These are phyloP conservation scores for Aspergillus funiculosus DNA, from an alignment of 495 filamentous ascomycete genomes.

Conservation along the genomic window DNA sequence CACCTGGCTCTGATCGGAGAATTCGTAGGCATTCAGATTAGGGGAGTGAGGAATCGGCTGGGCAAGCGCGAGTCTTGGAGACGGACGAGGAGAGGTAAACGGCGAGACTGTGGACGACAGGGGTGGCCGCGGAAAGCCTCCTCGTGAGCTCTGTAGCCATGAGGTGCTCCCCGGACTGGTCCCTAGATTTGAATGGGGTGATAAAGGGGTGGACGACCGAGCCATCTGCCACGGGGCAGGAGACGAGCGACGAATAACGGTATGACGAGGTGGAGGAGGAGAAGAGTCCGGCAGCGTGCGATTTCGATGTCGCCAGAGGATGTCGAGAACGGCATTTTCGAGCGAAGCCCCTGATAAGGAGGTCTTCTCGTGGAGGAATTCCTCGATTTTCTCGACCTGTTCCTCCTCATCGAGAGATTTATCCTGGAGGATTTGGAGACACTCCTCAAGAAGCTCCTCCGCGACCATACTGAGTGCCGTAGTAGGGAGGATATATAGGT, in stretches of 20 bases:
- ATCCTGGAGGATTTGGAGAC: conserved; percentile 83
- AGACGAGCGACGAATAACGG: conserved; percentile 81
- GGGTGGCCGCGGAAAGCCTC: conserved; percentile 60
- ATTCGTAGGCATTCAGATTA: conserved; percentile 88
- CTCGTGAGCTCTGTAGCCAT: conserved; percentile 65
- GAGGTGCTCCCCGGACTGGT: conserved; percentile 74
- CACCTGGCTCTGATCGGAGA: conserved; percentile 66
- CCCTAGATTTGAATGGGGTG: conserved; percentile 65
- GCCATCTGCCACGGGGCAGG: conserved; percentile 87
- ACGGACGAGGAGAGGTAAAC: conserved; percentile 90
- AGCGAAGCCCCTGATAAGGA: conserved; percentile 68
- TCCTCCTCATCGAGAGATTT: conserved; percentile 83
- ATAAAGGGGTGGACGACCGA: conserved; percentile 71
- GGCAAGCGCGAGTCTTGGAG: conserved; percentile 84
- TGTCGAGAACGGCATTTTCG: conserved; percentile 86
- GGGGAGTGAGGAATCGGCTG: conserved; percentile 97
- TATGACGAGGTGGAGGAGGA: conserved; percentile 80
- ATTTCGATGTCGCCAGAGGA: conserved; percentile 86
- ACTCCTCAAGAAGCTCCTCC: conserved; percentile 86
- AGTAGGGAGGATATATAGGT: too few species aligned
- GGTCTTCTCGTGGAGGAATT: conserved; percentile 74
- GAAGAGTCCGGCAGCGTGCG: conserved; percentile 65
- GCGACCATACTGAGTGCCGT: conserved; percentile 63
- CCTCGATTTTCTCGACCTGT: conserved; percentile 86
- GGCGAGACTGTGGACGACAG: conserved; percentile 59